Conservation (phyloP, 2,329 filamentous ascomycete species). For the Bipolaris victoriae region DNA sequence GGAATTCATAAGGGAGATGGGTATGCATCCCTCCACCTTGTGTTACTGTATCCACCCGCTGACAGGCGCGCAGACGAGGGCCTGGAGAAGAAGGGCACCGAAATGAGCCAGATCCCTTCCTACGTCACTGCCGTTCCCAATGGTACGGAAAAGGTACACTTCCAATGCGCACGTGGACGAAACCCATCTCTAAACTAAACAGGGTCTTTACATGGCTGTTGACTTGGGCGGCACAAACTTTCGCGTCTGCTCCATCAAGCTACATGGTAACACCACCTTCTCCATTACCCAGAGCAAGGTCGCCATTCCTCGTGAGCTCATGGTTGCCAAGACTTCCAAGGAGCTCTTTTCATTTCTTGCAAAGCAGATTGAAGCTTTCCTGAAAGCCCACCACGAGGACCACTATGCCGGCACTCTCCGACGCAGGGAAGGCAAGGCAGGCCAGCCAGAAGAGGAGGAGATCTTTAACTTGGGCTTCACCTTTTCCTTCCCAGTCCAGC, state of each 20-base stretch:
- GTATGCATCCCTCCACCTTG: constrained; percentile 49
- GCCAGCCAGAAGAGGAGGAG: constrained; percentile 68
- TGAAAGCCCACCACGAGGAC: constrained; percentile 84
- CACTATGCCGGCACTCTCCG: constrained; percentile 76
- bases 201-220: constrained; percentile 95
- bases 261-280: constrained; percentile 95
- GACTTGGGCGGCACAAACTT: constrained; percentile 99
- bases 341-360: constrained; percentile 93
- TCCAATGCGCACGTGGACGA: constrained; percentile 55
- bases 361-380: constrained; percentile 87
- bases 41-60: constrained; percentile 12
- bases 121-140: constrained; percentile 96
- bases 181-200: constrained; percentile 5
- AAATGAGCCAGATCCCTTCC: constrained; percentile 93
- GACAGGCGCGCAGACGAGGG: constrained; percentile 70
- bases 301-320: constrained; percentile 85
- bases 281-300: constrained; percentile 92
- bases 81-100: constrained; percentile 75
- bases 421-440: constrained; percentile 66
- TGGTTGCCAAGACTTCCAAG: constrained; percentile 83
- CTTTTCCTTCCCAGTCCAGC: constrained; percentile 95
- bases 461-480: constrained; percentile 97
- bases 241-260: constrained; percentile 90
- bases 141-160: constrained; percentile 94
- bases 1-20: constrained; percentile 87